Base-by-base conservation (phyloP, 345 rosid genomes). In the Fremontodendron californicum region DNA sequence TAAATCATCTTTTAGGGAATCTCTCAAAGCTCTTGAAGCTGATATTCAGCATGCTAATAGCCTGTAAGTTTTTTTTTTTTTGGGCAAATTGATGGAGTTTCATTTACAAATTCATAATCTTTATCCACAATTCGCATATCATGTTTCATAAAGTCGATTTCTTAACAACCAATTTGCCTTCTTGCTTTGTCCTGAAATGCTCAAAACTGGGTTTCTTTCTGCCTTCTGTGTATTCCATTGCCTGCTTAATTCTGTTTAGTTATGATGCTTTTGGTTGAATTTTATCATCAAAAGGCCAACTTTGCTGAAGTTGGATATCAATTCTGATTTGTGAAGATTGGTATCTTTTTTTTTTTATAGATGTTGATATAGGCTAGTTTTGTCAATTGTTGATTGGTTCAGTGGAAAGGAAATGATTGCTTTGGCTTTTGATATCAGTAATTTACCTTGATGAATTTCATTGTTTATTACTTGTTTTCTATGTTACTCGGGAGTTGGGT, bases 31-130 rank as follows among this genome's bases (percentile, higher is more conserved):
- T 65, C 90, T 84, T 76, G 88, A 89, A 86, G 90, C 86, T 71
- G 92, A 89, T 78, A 76, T 89, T 37, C 88, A 86, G 42, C 89
- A 84, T 81, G 92, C 90, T 75, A 89, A 89, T 76, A 81, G 51
- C 81, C 74, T 87, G 90, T 89, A 81, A 85, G 87, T 79, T 19
- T 27, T 15, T 2, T 70, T 68, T 68, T n/a, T 25, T 19, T 39
- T 27, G n/a, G 33, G 57, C 16, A 57, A 23, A 23, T 25, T 58
- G 64, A 25, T 27, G 7, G 64, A 58, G 64, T 25, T 58, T 15
- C 35, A 12, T 60, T 12, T 60, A 13, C 37, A 60, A 60, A 29
- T 60, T 60, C 19, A 60, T 29, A 11, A 13, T 60, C 65, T 27
- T 60, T 60, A 29, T 29, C 37, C 37, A 60, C 19, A 60, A 42